Evolutionary conservation across 345 rosid species (phyloP).

Genomic region (Toxicodendron radicans): DNA sequence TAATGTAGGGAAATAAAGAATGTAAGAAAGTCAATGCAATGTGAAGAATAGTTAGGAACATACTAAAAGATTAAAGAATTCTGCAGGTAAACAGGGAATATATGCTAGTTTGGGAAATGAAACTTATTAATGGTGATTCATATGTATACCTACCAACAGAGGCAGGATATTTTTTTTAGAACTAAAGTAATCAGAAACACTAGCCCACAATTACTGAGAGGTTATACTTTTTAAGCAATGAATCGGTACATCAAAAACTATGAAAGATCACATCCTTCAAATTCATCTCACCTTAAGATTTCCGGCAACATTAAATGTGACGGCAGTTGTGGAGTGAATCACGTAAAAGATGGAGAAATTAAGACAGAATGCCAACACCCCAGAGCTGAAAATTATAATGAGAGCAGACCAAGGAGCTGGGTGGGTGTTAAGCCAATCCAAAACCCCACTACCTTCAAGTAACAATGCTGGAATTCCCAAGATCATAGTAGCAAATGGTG

Average conservation of each 20-base stretch:
- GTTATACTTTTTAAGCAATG: background rate
- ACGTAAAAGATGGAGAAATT: conserved; percentile 98
- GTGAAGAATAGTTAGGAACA: background rate
- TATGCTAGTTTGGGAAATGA: background rate
- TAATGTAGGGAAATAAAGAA: background rate
- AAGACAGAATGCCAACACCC: conserved; percentile 92
- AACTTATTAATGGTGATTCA: background rate
- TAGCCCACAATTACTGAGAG: background rate
- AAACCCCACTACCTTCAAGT: conserved; percentile 84
- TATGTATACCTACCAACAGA: background rate
- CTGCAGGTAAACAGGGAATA: background rate
- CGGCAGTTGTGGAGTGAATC: conserved; percentile 98
- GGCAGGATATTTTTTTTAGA: background rate
- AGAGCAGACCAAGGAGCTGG: conserved; percentile 56
- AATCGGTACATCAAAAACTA: background rate
- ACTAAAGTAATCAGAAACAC: background rate
- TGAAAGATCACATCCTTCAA: background rate
- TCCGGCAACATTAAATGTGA: conserved; percentile 98
- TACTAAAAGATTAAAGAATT: background rate
- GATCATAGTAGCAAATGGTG: conserved; percentile 96
- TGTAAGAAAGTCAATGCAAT: background rate
- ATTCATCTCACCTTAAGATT: conserved; percentile 83
- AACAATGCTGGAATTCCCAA: conserved; percentile 81
- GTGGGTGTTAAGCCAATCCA: conserved; percentile 74
- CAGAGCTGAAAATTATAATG: conserved; percentile 81